A percentile compares a stretch with the other conserved stretches of the same genome.
Evolutionary conservation across 1,284 basidiomycete species (phyloP).

Genomic region (Phellopilus nigrolimitatus): DNA sequence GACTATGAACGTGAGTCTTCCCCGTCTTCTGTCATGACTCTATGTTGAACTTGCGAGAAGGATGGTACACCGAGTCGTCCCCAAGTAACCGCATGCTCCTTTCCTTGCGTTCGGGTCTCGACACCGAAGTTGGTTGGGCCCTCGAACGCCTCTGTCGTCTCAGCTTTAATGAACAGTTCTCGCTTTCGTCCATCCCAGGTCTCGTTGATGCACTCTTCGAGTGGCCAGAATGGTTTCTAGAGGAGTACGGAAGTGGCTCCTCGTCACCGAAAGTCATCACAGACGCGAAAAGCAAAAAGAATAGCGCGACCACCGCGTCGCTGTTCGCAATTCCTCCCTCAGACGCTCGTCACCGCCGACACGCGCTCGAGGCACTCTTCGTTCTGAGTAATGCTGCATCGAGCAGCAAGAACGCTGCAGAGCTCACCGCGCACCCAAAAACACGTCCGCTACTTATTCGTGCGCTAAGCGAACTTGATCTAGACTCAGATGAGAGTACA

Average conservation of each 20-base stretch:
- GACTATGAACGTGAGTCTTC: conserved; percentile 66
- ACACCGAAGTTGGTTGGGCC: conserved; percentile 75
- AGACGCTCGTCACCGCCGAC: conserved; percentile 51
- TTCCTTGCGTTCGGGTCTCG: conserved; percentile 70
- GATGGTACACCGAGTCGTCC: conserved; percentile 73
- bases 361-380: conserved; percentile 71
- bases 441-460: conserved; percentile 57
- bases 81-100: conserved; percentile 78
- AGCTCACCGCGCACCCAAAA: conserved; percentile 52
- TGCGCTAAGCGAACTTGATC: conserved; percentile 44
- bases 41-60: conserved; percentile 33
- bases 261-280: conserved; percentile 20
- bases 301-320: conserved; percentile 32
- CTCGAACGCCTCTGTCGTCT: conserved; percentile 73
- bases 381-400: conserved; percentile 73
- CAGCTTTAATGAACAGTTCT: conserved; percentile 70
- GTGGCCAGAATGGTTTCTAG: conserved; percentile 68
- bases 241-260: conserved; percentile 19
- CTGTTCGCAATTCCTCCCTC: conserved; percentile 54
- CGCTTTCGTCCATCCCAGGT: conserved; percentile 63
- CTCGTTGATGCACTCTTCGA: conserved; percentile 75
- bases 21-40: conserved; percentile 1
- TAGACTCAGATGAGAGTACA: conserved; percentile 52
- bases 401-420: conserved; percentile 56
- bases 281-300: conserved; percentile 26